Evolutionary conservation across 352 stramenopile species (phyloP).

Genomic region (Peronospora farinosa): DNA sequence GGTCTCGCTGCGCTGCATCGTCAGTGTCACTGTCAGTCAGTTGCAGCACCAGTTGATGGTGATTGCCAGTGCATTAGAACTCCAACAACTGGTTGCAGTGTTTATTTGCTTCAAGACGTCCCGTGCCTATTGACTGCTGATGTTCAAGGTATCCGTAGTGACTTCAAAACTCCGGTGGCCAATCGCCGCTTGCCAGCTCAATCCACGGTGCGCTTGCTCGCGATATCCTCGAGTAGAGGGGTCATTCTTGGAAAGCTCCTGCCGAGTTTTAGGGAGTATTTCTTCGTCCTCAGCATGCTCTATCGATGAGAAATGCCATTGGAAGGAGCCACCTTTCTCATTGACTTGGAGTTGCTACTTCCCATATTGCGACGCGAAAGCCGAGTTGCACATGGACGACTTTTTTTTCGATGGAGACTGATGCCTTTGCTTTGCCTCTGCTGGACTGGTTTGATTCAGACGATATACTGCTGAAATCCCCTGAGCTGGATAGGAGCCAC

Average conservation of each 20-base stretch:
- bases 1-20: no score
- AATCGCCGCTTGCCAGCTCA: neutral
- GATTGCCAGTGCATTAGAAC: slow-evolving; percentile 28
- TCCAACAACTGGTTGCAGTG: slow-evolving; percentile 98
- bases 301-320: no score
- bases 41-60: no score
- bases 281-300: no score
- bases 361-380: neutral
- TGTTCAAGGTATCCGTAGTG: slow-evolving; percentile 8
- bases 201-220: neutral
- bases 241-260: no score
- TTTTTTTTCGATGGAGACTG: slow-evolving; percentile 44
- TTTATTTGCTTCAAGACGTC: slow-evolving; percentile 93
- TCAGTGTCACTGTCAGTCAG: no score
- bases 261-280: no score
- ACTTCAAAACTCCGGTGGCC: neutral
- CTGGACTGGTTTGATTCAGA: slow-evolving; percentile 38
- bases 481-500: slow-evolving; percentile 17
- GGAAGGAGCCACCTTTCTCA: no score
- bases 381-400: slow-evolving; percentile 39
- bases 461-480: slow-evolving; percentile 18
- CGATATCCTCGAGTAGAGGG: no score
- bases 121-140: slow-evolving; percentile 3
- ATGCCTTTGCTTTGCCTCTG: slow-evolving; percentile 26
- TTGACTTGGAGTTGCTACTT: no score